phyloP scores from a whole-genome alignment of 139 green algal species.

The Chlorella sp. region DNA sequence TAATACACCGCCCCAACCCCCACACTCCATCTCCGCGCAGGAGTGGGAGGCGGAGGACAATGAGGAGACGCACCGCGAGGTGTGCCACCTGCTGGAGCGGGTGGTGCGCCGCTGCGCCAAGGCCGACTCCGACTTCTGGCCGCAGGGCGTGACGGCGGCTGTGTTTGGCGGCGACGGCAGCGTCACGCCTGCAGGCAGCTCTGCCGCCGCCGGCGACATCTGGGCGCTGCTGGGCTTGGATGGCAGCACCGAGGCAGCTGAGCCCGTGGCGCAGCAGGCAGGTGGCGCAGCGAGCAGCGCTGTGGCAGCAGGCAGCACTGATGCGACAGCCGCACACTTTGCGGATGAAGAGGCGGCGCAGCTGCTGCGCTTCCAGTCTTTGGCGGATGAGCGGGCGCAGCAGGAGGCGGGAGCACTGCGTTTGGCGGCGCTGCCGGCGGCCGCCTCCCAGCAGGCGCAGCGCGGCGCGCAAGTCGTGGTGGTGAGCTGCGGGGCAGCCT shows the following conservation, averaged over 20 bases:
- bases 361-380: not conserved
- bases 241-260: too few species aligned
- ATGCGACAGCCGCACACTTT: not conserved
- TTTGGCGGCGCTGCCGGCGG: not conserved
- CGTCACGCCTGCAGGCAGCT: not conserved
- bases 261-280: not conserved
- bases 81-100: not conserved
- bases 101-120: conserved; percentile 2
- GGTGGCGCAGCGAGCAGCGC: too few species aligned
- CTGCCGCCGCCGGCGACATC: not conserved
- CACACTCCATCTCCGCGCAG: not conserved
- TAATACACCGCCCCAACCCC: too few species aligned
- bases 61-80: not conserved
- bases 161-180: not conserved
- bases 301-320: not conserved
- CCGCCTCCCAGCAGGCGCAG: not conserved
- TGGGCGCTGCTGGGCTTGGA: conserved; percentile 14
- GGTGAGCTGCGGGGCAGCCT: not conserved
- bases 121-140: conserved; percentile 16
- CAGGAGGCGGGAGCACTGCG: not conserved
- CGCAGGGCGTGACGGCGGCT: not conserved
- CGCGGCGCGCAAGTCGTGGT: too few species aligned
- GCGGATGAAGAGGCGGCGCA: conserved; percentile 6
- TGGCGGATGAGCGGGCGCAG: not conserved
- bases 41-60: conserved; percentile 35